Evolutionary conservation across 306 rosid genomes (phyloP).

Genomic region (Acacia crassicarpa): DNA sequence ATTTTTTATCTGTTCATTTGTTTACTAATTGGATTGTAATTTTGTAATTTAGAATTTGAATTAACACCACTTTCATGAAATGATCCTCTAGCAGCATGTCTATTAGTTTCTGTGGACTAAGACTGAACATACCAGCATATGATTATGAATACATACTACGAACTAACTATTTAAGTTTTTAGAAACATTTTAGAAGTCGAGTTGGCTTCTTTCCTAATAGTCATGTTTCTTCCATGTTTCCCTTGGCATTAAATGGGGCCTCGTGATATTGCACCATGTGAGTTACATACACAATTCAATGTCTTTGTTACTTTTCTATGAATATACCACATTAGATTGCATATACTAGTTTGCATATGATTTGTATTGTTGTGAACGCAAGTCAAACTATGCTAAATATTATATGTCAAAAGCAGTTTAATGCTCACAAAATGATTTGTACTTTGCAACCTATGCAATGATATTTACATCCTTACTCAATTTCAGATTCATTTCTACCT

Average conservation of each 20-base stretch:
- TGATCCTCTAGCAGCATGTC: background rate
- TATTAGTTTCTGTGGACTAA: background rate
- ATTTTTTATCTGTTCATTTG: background rate
- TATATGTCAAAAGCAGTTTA: background rate
- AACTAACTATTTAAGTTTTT: background rate
- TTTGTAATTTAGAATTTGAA: background rate
- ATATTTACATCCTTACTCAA: background rate
- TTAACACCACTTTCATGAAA: background rate
- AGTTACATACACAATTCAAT: background rate
- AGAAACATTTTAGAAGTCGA: background rate
- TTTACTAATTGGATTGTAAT: background rate
- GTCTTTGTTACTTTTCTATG: background rate
- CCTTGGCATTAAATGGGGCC: background rate
- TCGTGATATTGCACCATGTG: background rate
- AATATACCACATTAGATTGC: background rate
- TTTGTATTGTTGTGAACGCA: slow-evolving; percentile 17
- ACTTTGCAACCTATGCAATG: background rate
- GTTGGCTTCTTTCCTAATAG: background rate
- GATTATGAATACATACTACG: background rate
- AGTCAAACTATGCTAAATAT: slow-evolving; percentile 5
- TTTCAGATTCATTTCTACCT: slow-evolving; percentile 1
- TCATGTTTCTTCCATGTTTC: background rate
- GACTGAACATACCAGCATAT: background rate
- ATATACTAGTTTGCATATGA: background rate
- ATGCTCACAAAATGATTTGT: slow-evolving; percentile 14